Base-by-base conservation (phyloP, 2,329 filamentous ascomycete genomes). In the Lasiodiplodia sp. region DNA sequence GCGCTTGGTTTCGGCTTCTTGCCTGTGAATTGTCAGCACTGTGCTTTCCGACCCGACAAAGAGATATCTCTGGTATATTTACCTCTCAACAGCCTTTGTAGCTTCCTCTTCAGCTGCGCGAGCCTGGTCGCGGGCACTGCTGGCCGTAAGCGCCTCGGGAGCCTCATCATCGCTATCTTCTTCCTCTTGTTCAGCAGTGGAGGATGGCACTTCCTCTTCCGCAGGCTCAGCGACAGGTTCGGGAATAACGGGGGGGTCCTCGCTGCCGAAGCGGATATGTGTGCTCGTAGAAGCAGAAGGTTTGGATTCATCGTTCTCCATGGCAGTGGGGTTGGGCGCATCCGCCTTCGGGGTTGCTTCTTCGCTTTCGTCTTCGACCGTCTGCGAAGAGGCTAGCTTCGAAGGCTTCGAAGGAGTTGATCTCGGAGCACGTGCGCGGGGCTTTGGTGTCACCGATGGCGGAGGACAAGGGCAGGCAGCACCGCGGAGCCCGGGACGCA, bases 121-220 rank as follows among this genome's bases (percentile, higher is more conserved):
- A 14, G 74, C 74, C 69, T 76, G 75, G 3, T 73, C 72, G 18
- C 73, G 70, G 5, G 78, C 79, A 6, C 75, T 72, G 1, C 75
- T 74, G 23, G 75, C 75, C 10, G 77, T 78, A 63, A 80, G 74
- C 16, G 76, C 73, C 63, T 80, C 79, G n/a, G 79, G 78, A 7
- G 78, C 79, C 70, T 79, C 78, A 67, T 79, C 79, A 0, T 78
- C 77, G 62, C 62, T 66, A 12, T 66, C 62, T 38, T 74, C 73
- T 68, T 21, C 44, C n/a, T 75, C 74, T 18, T 77, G 73, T n/a
- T 71, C 66, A 5, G 58, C 62, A 21, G 47, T 40, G 2, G 68
- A 64, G 4, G 64, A 53, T 16, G 37, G 66, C 6, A 65, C 28
- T 34, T 66, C 55, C 18, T 18, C 14, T 14, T 56, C 55, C 4